Percentiles rank a stretch among this genome's conserved stretches.
Evolutionary conservation across 352 stramenopile genomes (phyloP).

Genomic region (Globisporangium nagaii): DNA sequence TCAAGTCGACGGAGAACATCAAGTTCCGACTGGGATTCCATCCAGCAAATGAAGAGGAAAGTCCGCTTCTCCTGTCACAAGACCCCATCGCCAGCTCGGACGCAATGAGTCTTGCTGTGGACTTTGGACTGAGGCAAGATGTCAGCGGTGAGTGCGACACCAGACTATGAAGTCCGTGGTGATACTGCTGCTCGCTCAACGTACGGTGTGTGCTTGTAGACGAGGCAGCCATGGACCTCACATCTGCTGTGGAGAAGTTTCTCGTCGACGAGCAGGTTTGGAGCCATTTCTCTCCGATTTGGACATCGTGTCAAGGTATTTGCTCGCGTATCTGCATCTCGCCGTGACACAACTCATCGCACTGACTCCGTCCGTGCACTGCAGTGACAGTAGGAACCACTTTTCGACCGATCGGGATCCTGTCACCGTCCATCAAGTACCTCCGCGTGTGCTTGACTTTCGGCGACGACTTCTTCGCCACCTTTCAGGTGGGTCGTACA

Average conservation of each 20-base stretch:
- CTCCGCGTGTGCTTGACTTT: conserved; percentile 38
- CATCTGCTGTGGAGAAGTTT: conserved; percentile 32
- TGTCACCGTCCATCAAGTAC: conserved; percentile 15
- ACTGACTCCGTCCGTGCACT: conserved; percentile 1
- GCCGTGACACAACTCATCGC: no score
- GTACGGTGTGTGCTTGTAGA: conserved; percentile 16
- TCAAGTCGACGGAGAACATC: conserved; percentile 14
- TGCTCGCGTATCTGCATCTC: background rate
- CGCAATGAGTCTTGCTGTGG: conserved; percentile 19
- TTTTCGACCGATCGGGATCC: background rate
- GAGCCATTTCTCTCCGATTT: conserved; percentile 24
- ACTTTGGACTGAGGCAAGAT: conserved; percentile 30
- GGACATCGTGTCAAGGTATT: conserved; percentile 35
- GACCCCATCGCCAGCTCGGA: conserved; percentile 10
- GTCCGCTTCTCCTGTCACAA: background rate
- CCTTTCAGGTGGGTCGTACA: conserved; percentile 23
- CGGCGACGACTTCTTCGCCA: conserved; percentile 29
- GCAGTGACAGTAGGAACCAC: conserved; percentile 10
- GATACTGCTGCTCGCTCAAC: background rate
- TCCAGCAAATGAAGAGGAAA: conserved; percentile 7
- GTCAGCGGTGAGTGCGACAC: conserved; percentile 15
- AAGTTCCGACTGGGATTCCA: conserved; percentile 40
- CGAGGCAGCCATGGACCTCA: conserved; percentile 48
- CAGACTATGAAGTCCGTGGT: background rate
- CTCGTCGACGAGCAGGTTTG: conserved; percentile 34